Evolutionary conservation across 139 green algal species (phyloP).

Genomic region (Chlamydomonas schloesseri): DNA sequence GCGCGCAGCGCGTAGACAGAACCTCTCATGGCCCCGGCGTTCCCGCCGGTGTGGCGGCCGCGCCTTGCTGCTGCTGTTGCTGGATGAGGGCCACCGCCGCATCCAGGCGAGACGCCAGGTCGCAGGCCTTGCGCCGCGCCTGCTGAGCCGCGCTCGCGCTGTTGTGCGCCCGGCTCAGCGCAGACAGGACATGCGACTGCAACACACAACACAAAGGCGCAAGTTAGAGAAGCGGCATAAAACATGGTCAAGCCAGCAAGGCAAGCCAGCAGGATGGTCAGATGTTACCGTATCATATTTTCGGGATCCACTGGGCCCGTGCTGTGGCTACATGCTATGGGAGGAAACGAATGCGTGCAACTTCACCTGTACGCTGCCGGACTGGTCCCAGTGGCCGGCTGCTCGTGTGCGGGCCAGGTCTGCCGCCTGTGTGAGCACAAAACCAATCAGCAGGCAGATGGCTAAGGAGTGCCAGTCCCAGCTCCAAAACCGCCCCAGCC

Average conservation of each 20-base stretch:
- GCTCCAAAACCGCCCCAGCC: too few species aligned
- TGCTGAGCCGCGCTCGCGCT: conserved; percentile 54
- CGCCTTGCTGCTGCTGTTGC: background rate
- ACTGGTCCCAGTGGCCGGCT: conserved; percentile 58
- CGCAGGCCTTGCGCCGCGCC: conserved; percentile 47
- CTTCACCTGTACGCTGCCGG: background rate
- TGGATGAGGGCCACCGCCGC: conserved; percentile 44
- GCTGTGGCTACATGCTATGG: too few species aligned
- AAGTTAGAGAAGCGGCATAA: too few species aligned
- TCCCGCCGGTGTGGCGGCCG: too few species aligned
- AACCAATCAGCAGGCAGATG: background rate
- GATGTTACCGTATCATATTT: too few species aligned
- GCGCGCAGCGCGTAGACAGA: too few species aligned
- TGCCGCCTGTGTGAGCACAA: conserved; percentile 32
- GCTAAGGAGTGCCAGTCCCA: too few species aligned
- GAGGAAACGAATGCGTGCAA: too few species aligned
- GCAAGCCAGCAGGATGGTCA: too few species aligned
- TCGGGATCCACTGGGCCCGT: too few species aligned
- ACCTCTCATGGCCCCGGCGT: too few species aligned
- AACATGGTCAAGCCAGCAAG: too few species aligned
- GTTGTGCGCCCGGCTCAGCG: conserved; percentile 29
- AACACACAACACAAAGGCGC: background rate
- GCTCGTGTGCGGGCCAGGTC: background rate
- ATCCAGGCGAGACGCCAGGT: conserved; percentile 58
- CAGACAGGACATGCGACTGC: conserved; percentile 47